Evolutionary conservation across 108 stramenopile species (phyloP), one percentile per base, ranked within the genome.

Genomic region (Skeletonema costatum): DNA sequence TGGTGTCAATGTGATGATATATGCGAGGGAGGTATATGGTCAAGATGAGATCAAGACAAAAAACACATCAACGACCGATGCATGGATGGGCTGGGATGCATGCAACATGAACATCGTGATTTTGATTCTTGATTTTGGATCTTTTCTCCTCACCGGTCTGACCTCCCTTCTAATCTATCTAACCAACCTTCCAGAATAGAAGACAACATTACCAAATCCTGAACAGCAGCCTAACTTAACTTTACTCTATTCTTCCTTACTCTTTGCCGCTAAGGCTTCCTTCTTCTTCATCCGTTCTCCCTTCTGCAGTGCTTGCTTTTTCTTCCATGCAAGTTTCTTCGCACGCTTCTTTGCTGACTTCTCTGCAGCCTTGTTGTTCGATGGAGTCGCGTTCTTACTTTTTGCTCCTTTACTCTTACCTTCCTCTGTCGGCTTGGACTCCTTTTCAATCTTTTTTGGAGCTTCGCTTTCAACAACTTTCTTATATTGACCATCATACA

Each of bases 261-360:
- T 61, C 21, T 17, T 60, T 71, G 60, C 25, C 44, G 63, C 42
- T 14, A n/a, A n/a, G n/a, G 29, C 8, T 51, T 62, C 64, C 67
- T 75, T 79, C 70, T 64, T 62, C 17, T 82, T 74, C 41, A 94
- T 53, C 1, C 94, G 86, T n/a, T 79, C 68, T 3, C 60, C 38
- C 75, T 94, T 97, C 38, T 80, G 78, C 46, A 87, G 39, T 42
- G 81, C 74, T 76, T 95, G 94, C 50, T 83, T 80, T 9, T 66
- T 68, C 77, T 93, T 97, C 93, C 93, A 97, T 58, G 85, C 91
- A 38, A 87, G 48, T 68, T 94, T 94, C 58, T 96, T 96, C 10
- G 85, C 87, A 9, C 73, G 68, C 56, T 94, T 94, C 77, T 92
- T 92, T 2, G 87, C 71, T 30, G 75, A 68, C 30, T 83, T 83